Percentiles rank a stretch among this genome's conserved stretches.
phyloP scores from a whole-genome alignment of 192 early-diverging fungal genomes.

The Coemansia sp. region DNA sequence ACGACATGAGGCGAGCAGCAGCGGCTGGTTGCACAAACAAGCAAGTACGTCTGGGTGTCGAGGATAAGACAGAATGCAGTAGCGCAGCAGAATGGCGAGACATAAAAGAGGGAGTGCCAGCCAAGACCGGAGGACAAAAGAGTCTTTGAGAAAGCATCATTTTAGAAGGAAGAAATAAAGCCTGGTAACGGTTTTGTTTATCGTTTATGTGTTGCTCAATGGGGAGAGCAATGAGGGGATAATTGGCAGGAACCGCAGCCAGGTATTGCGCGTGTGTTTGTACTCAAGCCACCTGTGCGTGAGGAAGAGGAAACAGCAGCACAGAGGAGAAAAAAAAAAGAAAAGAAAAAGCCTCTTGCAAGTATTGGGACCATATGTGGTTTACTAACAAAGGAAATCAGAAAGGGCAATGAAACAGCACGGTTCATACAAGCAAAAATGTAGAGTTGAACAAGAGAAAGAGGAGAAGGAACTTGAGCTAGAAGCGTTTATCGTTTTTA shows the following conservation, averaged over 20 bases:
- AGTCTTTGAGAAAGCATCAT: conserved; percentile 3
- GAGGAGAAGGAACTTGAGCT: background rate
- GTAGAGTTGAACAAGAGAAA: background rate
- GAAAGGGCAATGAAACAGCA: no score
- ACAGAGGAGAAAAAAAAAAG: background rate
- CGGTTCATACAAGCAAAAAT: background rate
- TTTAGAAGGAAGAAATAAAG: background rate
- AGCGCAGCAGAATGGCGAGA: background rate
- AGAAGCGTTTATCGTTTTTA: background rate
- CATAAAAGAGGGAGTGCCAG: background rate
- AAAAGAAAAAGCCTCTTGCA: background rate
- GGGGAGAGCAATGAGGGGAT: no score
- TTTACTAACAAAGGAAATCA: no score
- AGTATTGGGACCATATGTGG: background rate
- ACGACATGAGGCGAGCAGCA: background rate
- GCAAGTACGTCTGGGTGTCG: background rate
- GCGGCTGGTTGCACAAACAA: background rate
- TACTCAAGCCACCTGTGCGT: background rate
- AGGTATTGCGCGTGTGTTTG: background rate
- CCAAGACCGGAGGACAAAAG: background rate
- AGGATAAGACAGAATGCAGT: background rate
- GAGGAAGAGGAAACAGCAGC: background rate
- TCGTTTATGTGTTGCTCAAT: background rate
- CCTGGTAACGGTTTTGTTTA: no score
- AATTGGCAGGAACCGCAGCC: no score